phyloP scores from a whole-genome alignment of 441 rosid species.

The Pelargonium citronellum region DNA sequence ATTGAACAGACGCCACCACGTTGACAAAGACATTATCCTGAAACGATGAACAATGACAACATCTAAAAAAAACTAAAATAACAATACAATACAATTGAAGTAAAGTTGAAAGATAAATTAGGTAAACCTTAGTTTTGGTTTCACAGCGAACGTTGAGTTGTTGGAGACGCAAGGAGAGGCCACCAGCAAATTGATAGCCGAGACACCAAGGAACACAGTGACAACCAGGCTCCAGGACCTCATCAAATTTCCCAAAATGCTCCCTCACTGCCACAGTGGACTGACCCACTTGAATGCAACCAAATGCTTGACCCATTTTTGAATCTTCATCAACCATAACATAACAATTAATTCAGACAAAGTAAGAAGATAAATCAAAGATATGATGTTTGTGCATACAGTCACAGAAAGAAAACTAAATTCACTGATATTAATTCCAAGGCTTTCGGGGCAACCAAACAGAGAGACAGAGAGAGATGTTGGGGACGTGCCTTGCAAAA shows the following conservation, averaged over 20 bases:
- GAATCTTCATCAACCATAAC: background rate
- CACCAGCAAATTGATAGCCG: conserved; percentile 30
- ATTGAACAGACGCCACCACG: conserved; percentile 71
- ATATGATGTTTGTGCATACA: too few species aligned
- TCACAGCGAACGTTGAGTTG: conserved; percentile 57
- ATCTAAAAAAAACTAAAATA: background rate
- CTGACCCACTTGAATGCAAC: conserved; percentile 40
- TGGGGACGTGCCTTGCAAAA: too few species aligned
- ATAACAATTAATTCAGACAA: background rate
- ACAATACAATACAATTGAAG: background rate
- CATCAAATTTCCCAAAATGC: conserved; percentile 35
- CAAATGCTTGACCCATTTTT: conserved; percentile 32
- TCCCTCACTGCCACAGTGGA: conserved; percentile 33
- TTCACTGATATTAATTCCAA: too few species aligned
- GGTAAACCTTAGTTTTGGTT: conserved; percentile 36
- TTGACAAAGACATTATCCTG: conserved; percentile 79
- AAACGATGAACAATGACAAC: background rate
- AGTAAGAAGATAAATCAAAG: too few species aligned
- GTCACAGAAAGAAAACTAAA: too few species aligned
- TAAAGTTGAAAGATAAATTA: background rate
- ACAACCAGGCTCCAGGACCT: conserved; percentile 33
- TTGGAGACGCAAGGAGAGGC: conserved; percentile 32
- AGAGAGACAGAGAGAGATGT: too few species aligned
- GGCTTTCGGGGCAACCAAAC: too few species aligned
- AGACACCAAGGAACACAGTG: conserved; percentile 37